These are phyloP conservation scores for Auriscalpium microsporum DNA, from an alignment of 768 basidiomycete species.

Conservation along the genomic window DNA sequence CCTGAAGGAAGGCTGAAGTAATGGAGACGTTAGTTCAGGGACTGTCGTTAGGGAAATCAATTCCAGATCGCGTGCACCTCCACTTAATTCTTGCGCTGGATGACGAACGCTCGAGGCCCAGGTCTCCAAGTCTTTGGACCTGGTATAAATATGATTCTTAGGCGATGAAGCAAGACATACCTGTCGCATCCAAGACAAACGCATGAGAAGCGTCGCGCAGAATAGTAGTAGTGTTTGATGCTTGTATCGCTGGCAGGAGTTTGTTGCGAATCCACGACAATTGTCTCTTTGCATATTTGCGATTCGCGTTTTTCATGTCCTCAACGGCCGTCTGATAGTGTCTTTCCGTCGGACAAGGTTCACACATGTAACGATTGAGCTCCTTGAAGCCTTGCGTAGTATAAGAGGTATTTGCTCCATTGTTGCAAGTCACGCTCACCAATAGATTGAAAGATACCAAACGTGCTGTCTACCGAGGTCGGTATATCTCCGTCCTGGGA, in stretches of 20 bases:
- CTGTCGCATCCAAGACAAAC: slow-evolving; percentile 65
- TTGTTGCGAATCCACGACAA: slow-evolving; percentile 90
- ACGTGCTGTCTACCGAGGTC: slow-evolving; percentile 46
- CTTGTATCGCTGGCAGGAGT: slow-evolving; percentile 61
- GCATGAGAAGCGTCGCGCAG: slow-evolving; percentile 24
- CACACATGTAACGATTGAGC: slow-evolving; percentile 61
- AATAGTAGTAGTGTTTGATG: slow-evolving; percentile 32
- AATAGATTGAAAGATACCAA: slow-evolving; percentile 92
- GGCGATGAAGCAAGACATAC: slow-evolving; percentile 26
- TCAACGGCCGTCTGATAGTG: slow-evolving; percentile 49
- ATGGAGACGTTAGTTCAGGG: neutral
- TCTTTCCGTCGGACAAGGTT: slow-evolving; percentile 28
- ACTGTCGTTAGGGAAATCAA: neutral
- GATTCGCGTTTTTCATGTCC: slow-evolving; percentile 78
- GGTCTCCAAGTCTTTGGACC: slow-evolving; percentile 38
- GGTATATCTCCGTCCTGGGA: neutral
- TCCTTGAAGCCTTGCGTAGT: slow-evolving; percentile 76
- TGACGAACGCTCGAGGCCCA: slow-evolving; percentile 54
- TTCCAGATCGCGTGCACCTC: slow-evolving; percentile 30
- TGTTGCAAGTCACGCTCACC: slow-evolving; percentile 35
- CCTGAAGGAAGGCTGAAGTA: slow-evolving; percentile 3
- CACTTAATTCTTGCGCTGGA: slow-evolving; percentile 39
- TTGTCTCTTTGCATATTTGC: slow-evolving; percentile 88
- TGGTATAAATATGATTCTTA: neutral
- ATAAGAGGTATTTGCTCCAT: neutral